Evolutionary conservation across 208 protist species (phyloP).

Genomic region (Leishmania braziliensis): DNA sequence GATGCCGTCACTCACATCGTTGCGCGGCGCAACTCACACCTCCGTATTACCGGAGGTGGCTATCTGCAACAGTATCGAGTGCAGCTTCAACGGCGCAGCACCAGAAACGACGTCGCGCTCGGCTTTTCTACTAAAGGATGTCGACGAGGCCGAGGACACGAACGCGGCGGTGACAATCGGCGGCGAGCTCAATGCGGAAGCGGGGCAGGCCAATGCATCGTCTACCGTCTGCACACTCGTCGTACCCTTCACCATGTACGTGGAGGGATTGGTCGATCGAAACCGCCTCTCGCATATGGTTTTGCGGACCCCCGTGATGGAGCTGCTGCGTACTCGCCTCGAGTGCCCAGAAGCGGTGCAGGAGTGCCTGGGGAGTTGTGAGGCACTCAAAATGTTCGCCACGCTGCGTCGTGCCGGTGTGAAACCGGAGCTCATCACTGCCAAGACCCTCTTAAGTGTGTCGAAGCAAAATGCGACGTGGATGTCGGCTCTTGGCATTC

Average conservation of each 20-base stretch:
- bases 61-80: background rate
- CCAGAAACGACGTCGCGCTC: background rate
- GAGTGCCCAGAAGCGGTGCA: conserved; percentile 38
- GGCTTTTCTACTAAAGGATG: background rate
- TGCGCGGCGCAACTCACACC: background rate
- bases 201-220: background rate
- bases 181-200: no score
- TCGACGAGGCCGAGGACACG: background rate
- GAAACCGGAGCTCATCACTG: conserved; percentile 52
- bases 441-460: conserved; percentile 51
- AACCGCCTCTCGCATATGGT: conserved; percentile 55
- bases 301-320: conserved; percentile 49
- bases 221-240: conserved; percentile 14
- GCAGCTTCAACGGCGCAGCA: background rate
- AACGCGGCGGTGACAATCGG: background rate
- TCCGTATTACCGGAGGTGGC: no score
- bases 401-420: conserved; percentile 63
- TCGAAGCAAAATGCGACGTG: conserved; percentile 48
- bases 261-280: conserved; percentile 39
- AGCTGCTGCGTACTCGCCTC: conserved; percentile 6
- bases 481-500: conserved; percentile 48
- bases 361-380: conserved; percentile 31
- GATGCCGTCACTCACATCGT: conserved; percentile 32
- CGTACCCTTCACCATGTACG: conserved; percentile 60
- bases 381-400: conserved; percentile 58